Base-by-base conservation (phyloP, 371 early-diverging fungal species). In the Mortierella sp. region DNA sequence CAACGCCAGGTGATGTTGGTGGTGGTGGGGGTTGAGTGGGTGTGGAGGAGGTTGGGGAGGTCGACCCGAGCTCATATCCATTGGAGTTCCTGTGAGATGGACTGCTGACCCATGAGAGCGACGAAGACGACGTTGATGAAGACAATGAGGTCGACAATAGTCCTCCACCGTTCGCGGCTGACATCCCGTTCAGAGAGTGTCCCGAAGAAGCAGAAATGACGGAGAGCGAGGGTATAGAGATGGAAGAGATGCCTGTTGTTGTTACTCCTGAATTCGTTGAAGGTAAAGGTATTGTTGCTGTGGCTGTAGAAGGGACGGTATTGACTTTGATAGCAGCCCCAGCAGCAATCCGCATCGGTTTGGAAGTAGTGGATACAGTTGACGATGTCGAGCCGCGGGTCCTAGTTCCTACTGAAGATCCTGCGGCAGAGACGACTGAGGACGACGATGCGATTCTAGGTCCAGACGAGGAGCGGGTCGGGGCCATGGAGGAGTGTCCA, bases 321-420 rank as follows among this genome's bases (percentile, higher is more conserved):
- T 75, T 82, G 16, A 78, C 49, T 27, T 75, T 76, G 63, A 85
- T 85, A 14, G 85, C 72, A 21, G 85, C 85, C 8, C 85, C 85
- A 46, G 81, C 82, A 4, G 85, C 85, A 56, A 85, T 85, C 71
- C 79, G 71, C 77, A 80, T 74, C 3, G 85, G 82, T 55, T 79
- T 81, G 16, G 70, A 43, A 46, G 60, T 60, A 24, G 80, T 24
- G 35, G 80, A 71, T 38, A 73, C 8, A 46, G 76, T 58, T 14
- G 81, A 72, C 10, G 76, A 41, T 18, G 72, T 11, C 7, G 74
- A 55, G 8, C 55, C 49, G 14, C 74, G 74, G 27, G 63, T 3
- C 48, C 75, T 75, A 18, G 6, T 21, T 38, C 65, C 65, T 65
- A 41, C 38, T 65, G 35, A 35, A 35, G 65, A 65, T 65, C 56